Base-by-base conservation (phyloP, 2,329 filamentous ascomycete genomes). In the Madurella fahalii region DNA sequence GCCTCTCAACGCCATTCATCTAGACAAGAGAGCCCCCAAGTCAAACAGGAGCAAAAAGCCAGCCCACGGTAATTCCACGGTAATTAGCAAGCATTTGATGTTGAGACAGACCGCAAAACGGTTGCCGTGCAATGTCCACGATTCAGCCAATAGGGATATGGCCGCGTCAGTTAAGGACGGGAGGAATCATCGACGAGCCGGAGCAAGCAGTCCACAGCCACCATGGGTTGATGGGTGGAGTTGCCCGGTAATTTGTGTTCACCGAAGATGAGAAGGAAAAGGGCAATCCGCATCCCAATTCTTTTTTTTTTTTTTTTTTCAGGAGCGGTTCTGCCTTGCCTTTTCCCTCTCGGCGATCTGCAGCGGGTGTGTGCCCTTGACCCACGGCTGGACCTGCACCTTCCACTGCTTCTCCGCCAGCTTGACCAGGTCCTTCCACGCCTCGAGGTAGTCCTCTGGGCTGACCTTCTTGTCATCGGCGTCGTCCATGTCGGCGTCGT, bases 401-500 rank as follows among this genome's bases (percentile, higher is more conserved):
- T 73, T 71, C 64, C 76, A 76, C 76, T 86, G 82, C 76, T 86
- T 86, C 74, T 85, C 78, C 52, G 83, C 78, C 47, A 84, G 74
- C 77, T 86, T 86, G 62, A 83, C 77, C 54, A 87, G 73, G 54
- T 85, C 80, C 68, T 81, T 79, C 71, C 86, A 87, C 44, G 77
- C 76, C 66, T 86, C 83, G 61, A 74, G 75, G 64, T 85, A 87
- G 59, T 82, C 82, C 71, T 83, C 81, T 43, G 73, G 77, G 34
- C 76, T 78, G 45, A 75, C 76, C 62, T 77, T 77, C 44, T 70
- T 74, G 18, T 72, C 74, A 30, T 73, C 74, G 54, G 71, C 72
- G 40, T 71, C 68, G 37, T 72, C 75, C 61, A 76, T 73, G 66
- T 73, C 72, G 51, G 71, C 68, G 59, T 72, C 76, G 62, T 73